Evolutionary conservation across 257 asterid species (phyloP).

Genomic region (Solanum lignicaule): DNA sequence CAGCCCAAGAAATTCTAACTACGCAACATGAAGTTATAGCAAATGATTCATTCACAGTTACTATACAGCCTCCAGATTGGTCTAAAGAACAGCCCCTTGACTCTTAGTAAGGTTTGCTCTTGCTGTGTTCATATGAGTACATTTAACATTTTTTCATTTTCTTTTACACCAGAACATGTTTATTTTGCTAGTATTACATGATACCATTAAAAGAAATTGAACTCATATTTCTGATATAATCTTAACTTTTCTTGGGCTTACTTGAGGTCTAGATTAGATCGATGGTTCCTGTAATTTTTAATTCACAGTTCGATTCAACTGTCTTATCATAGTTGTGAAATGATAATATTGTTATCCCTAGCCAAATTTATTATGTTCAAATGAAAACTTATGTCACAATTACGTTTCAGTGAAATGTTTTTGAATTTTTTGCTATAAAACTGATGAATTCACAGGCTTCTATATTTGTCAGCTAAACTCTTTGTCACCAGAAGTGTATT

Average conservation of each 20-base stretch:
- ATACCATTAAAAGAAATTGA: not conserved
- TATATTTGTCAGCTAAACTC: not conserved
- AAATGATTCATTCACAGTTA: not conserved
- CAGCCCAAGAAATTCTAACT: not conserved
- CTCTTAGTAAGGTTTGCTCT: not conserved
- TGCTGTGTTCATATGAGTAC: not conserved
- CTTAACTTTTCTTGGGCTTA: not conserved
- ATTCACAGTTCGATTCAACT: not conserved
- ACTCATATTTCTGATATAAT: not conserved
- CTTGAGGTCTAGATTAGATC: not conserved
- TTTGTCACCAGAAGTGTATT: not conserved
- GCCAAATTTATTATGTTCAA: not conserved
- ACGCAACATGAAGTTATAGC: not conserved
- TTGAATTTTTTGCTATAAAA: not conserved
- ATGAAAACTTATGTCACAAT: not conserved
- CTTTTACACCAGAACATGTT: not conserved
- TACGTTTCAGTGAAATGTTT: not conserved
- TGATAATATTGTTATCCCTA: not conserved
- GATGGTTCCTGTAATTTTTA: not conserved
- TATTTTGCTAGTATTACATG: not conserved
- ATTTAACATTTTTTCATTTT: not conserved
- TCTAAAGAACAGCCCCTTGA: not conserved
- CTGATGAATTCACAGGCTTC: not conserved
- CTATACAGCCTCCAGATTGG: not conserved
- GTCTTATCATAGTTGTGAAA: not conserved